Conservation (phyloP, 2,329 filamentous ascomycete species). For the Pezicula neosporulosa region DNA sequence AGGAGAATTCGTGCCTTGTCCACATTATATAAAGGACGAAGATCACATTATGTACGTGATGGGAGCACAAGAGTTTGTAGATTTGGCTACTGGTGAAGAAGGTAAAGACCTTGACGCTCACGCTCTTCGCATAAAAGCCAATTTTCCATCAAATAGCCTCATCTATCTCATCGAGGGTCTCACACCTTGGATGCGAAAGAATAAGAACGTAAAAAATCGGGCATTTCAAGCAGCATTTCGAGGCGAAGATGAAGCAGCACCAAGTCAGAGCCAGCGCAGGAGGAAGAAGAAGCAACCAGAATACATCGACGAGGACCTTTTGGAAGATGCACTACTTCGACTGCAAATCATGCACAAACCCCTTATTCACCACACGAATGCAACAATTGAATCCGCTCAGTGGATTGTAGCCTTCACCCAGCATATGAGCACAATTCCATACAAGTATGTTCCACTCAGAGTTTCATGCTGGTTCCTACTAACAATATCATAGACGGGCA, state of each 20-base stretch:
- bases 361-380: conserved; percentile 66
- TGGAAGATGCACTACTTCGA: conserved; percentile 69
- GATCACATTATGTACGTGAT: conserved; percentile 54
- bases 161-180: conserved; percentile 75
- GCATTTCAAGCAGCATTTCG: conserved; percentile 65
- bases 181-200: conserved; percentile 62
- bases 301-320: conserved; percentile 61
- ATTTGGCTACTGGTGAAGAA: conserved; percentile 47
- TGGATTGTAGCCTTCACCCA: conserved; percentile 75
- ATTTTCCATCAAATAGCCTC: conserved; percentile 49
- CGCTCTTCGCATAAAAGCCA: conserved; percentile 48
- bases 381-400: conserved; percentile 61
- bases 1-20: conserved; percentile 46
- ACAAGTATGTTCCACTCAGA: conserved; percentile 42
- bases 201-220: conserved; percentile 62
- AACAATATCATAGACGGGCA: conserved; percentile 24
- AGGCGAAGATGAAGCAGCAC: conserved; percentile 29
- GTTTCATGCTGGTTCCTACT: neutral
- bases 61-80: conserved; percentile 61
- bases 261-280: conserved; percentile 18
- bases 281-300: conserved; percentile 39
- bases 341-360: conserved; percentile 66
- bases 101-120: conserved; percentile 54
- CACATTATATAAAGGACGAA: conserved; percentile 38
- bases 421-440: conserved; percentile 73